Base-by-base conservation (phyloP, 192 early-diverging fungal genomes). In the Coemansia sp. region DNA sequence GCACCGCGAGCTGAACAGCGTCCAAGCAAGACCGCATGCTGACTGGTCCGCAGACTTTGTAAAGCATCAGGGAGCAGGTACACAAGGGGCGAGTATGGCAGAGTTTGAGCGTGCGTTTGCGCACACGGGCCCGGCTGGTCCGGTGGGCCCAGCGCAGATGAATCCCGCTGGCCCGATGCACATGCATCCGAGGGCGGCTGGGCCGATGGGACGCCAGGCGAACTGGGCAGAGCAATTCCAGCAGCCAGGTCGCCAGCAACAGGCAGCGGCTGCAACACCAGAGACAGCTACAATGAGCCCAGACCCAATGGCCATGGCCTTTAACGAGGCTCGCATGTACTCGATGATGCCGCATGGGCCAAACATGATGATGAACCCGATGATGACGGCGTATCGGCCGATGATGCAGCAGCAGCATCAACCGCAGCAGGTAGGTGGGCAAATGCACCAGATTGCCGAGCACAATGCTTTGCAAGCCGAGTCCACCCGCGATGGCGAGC, bases 21-120 rank as follows among this genome's bases (percentile, higher is more conserved):
- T 88, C 14, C 82, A 82, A 42, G 50, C 53, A 25, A 58, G 58
- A 52, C 68, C 71, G 6, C 67, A 37, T 28, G 75, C 59, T 57
- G 81, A 88, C 69, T 95, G 92, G 92, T 81, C 87, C 2, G 64
- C 79, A 25, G 89, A 91, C 55, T 93, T 91, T 70, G 81, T 85
- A 65, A 65, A 84, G n/a, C 84, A 87, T 19, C 86, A 84, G 40
- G 58, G 58, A 15, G 55, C 65, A 2, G 37, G 45, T 22, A 47
- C 55, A 53, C 55, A 59, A 45, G 61, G 54, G 57, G 64, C 30
- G 15, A 47, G 57, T 28, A 65, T 67, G 45, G 74, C 80, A 23
- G 73, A 74, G 55, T 60, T 84, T 56, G 77, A 84, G 76, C 62
- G 61, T 8, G 73, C 70, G 1, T 67, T 84, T 58, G 52, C 45